Evolutionary conservation across 1,139 yeast species (phyloP), one percentile per base, ranked within the genome.

Genomic region (Magnusiomyces clavatus): DNA sequence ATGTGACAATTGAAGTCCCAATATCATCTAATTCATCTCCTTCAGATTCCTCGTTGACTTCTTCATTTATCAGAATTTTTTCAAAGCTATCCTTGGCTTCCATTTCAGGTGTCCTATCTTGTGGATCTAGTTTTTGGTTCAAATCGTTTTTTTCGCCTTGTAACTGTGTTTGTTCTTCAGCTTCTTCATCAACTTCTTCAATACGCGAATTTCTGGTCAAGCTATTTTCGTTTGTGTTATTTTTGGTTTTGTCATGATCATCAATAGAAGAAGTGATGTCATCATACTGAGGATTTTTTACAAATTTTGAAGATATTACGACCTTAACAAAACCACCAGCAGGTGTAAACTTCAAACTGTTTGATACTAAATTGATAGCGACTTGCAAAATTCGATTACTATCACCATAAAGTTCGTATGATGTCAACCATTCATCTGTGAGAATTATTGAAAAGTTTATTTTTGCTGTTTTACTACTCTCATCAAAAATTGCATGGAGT

Each of bases 341-440:
- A 0, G 96, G 96, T 0, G 97, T 90, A 61, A 92, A 92, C 64
- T 92, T 92, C 58, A 92, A 73, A 1, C 95, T 84, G 67, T 88
- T 90, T 24, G 95, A 86, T 6, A 90, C 94, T 55, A 92, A 72
- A 61, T 92, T 92, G 89, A 92, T 90, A 2, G 89, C 84, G 53
- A 92, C 84, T 67, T 92, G 98, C 54, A 89, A 80, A 48, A 92
- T 86, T 64, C 97, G 76, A 67, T 90, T 90, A n/a, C 94, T 81
- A 67, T 92, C 98, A 3, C 97, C 97, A 67, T 76, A 79, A 6
- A 89, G 68, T 2, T 87, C 78, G 70, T 85, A 75, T 5, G 58
- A 55, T 11, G 58, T 53, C 39, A 69, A 58, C 11, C 61, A 58
- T 13, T 56, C 57, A 6, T 64, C 78, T 75, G 60, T 87, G 69